Evolutionary conservation across 306 rosid genomes (phyloP).

Genomic region (Biancaea sappan): DNA sequence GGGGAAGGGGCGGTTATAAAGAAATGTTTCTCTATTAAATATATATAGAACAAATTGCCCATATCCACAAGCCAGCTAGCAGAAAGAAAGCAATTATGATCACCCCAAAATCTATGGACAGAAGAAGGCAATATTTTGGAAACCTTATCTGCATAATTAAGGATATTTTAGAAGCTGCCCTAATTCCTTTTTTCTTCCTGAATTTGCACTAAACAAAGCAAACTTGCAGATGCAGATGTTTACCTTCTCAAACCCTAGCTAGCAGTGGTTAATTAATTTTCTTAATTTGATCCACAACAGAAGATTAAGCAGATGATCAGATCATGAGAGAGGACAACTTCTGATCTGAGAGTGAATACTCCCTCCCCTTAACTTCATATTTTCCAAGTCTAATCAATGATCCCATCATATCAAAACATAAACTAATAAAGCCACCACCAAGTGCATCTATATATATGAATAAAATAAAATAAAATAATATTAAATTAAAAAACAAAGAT

Average conservation of each 20-base stretch:
- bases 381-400: constrained; percentile 42
- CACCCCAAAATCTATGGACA: neutral
- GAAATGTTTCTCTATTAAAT: neutral
- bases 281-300: neutral
- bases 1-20: too few relatives aligned
- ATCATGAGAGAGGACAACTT: too few relatives aligned
- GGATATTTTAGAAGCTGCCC: constrained; percentile 23
- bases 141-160: neutral
- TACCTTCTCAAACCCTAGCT: constrained; percentile 44
- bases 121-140: too few relatives aligned
- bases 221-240: constrained; percentile 27
- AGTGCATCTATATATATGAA: constrained; percentile 14
- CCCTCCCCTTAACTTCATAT: constrained; percentile 27
- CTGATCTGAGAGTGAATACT: neutral
- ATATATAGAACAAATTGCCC: neutral
- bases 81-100: neutral
- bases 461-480: constrained; percentile 25
- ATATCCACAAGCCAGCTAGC: neutral
- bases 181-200: constrained; percentile 1
- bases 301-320: neutral
- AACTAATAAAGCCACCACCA: constrained; percentile 28
- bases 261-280: too few relatives aligned
- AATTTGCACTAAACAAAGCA: neutral
- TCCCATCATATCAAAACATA: constrained; percentile 41
- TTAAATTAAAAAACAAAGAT: constrained; percentile 28